phyloP scores from a whole-genome alignment of 257 asterid species.

The Nicotiana obtusifolia region DNA sequence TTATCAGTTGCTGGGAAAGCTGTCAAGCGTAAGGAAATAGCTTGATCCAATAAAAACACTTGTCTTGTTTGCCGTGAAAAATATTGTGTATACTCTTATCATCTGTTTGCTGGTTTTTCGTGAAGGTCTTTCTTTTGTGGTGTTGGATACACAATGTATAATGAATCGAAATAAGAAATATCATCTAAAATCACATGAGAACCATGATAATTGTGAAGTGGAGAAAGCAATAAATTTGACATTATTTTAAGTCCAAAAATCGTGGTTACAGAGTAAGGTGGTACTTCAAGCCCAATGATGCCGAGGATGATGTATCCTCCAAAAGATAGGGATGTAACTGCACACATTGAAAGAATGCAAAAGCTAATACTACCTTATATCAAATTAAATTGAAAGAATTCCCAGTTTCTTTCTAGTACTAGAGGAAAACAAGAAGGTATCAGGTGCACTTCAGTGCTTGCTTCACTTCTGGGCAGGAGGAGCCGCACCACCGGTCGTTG shows the following conservation, averaged over 20 bases:
- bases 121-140: background rate
- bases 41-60: background rate
- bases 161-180: no score
- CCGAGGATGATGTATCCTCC: background rate
- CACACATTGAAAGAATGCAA: background rate
- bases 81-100: background rate
- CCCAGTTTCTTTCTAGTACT: background rate
- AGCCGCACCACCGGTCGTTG: constrained; percentile 59
- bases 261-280: background rate
- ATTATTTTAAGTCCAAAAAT: background rate
- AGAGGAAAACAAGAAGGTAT: background rate
- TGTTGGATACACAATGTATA: background rate
- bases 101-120: background rate
- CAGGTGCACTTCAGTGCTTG: background rate
- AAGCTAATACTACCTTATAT: background rate
- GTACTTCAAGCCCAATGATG: background rate
- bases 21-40: background rate
- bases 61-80: background rate
- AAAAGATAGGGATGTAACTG: background rate
- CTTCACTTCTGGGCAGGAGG: constrained; percentile 34
- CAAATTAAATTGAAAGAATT: background rate
- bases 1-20: background rate
- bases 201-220: background rate
- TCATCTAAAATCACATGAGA: background rate
- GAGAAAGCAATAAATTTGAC: background rate